Percentiles rank a stretch among this genome's conserved stretches.
Evolutionary conservation across 768 basidiomycete genomes (phyloP).

Genomic region (Sarcodon aspratus): DNA sequence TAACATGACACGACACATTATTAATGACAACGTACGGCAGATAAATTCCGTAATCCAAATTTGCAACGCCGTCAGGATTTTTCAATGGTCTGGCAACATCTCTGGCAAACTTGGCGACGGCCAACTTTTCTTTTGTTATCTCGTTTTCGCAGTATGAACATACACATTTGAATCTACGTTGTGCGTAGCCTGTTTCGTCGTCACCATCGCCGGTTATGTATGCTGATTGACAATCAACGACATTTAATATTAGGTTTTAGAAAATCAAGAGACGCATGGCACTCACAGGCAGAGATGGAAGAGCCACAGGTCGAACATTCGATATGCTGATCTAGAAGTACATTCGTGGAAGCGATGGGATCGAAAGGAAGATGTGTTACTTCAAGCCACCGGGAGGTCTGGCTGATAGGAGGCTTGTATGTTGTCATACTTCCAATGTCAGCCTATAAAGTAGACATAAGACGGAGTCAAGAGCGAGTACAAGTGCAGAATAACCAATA

Average conservation of each 20-base stretch:
- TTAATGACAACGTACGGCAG: slow-evolving; percentile 23
- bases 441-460: slow-evolving; percentile 4
- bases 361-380: slow-evolving; percentile 17
- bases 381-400: slow-evolving; percentile 7
- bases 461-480: background rate
- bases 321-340: slow-evolving; percentile 15
- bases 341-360: slow-evolving; percentile 21
- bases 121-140: slow-evolving; percentile 31
- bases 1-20: background rate
- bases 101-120: slow-evolving; percentile 28
- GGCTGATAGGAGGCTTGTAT: slow-evolving; percentile 6
- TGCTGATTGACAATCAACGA: background rate
- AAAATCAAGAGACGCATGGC: background rate
- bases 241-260: background rate
- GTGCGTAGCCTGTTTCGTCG: slow-evolving; percentile 35
- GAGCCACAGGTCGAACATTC: slow-evolving; percentile 26
- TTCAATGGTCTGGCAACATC: slow-evolving; percentile 21
- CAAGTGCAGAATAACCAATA: background rate
- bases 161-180: slow-evolving; percentile 23
- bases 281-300: slow-evolving; percentile 19
- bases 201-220: slow-evolving; percentile 27
- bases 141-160: slow-evolving; percentile 28
- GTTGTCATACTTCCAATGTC: slow-evolving; percentile 8
- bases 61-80: slow-evolving; percentile 7
- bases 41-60: slow-evolving; percentile 8